phyloP scores from a whole-genome alignment of 331 rosid genomes.

The Spiraea crenata region DNA sequence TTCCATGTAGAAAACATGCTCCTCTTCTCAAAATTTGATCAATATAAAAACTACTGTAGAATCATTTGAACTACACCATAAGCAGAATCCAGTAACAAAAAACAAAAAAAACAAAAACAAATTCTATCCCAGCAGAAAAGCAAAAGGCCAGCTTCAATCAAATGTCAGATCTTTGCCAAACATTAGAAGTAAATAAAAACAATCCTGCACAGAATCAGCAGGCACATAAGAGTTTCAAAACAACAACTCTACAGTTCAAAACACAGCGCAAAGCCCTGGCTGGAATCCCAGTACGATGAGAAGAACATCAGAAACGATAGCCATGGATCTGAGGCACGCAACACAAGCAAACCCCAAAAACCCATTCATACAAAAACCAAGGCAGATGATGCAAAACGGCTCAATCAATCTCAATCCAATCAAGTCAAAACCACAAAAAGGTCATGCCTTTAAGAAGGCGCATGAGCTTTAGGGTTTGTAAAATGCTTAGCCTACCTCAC shows the following conservation, averaged over 20 bases:
- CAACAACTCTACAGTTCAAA: not conserved
- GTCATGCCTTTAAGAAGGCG: not conserved
- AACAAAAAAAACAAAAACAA: conserved; percentile 22
- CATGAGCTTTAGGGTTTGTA: conserved; percentile 5
- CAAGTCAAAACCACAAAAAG: conserved; percentile 3
- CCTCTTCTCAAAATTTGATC: conserved; percentile 7
- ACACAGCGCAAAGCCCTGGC: conserved; percentile 31
- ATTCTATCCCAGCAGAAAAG: not conserved
- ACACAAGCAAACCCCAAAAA: conserved; percentile 10
- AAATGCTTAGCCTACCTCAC: conserved; percentile 15
- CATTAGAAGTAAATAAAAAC: conserved; percentile 3
- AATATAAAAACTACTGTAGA: conserved; percentile 2
- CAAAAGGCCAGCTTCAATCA: conserved; percentile 14
- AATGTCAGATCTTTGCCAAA: conserved; percentile 33
- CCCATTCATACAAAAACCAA: conserved; percentile 36
- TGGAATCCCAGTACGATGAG: conserved; percentile 17
- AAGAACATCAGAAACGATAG: conserved; percentile 26
- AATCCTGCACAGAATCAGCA: conserved; percentile 3
- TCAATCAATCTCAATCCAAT: conserved; percentile 23
- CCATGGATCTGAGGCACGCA: conserved; percentile 57
- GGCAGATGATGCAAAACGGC: conserved; percentile 23
- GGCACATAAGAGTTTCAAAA: conserved; percentile 3
- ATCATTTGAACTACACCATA: conserved; percentile 15
- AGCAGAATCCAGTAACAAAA: conserved; percentile 16
- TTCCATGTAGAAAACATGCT: not conserved